phyloP scores from a whole-genome alignment of 1,284 basidiomycete genomes.

The Melampsora americana region DNA sequence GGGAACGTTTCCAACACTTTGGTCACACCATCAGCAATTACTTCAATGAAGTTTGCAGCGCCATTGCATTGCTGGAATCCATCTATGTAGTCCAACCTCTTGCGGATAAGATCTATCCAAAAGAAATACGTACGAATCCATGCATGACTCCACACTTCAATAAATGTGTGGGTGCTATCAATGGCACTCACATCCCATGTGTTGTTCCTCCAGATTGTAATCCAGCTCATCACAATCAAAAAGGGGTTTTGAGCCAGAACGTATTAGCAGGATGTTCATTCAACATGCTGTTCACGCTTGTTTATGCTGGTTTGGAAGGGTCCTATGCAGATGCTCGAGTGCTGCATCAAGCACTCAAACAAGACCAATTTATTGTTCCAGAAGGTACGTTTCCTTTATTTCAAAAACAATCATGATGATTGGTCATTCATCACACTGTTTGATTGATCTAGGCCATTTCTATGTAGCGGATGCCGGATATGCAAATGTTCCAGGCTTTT shows the following conservation, averaged over 20 bases:
- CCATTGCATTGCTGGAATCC: no score
- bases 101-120: background rate
- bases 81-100: background rate
- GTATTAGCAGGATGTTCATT: slow-evolving; percentile 52
- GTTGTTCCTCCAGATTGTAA: no score
- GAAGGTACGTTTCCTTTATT: background rate
- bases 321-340: slow-evolving; percentile 51
- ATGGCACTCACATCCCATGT: no score
- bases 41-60: no score
- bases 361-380: slow-evolving; percentile 1
- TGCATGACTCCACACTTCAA: slow-evolving; percentile 44
- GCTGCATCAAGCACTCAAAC: slow-evolving; percentile 51
- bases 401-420: no score
- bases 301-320: no score
- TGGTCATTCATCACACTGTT: no score
- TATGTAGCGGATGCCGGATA: no score
- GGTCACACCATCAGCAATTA: no score
- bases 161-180: no score
- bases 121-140: background rate
- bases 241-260: slow-evolving; percentile 52
- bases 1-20: background rate
- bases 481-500: background rate
- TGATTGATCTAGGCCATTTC: no score
- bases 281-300: slow-evolving; percentile 52
- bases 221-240: slow-evolving; percentile 45